Conservation (phyloP, 2,329 filamentous ascomycete species). For the Pestalotiopsis fici region DNA sequence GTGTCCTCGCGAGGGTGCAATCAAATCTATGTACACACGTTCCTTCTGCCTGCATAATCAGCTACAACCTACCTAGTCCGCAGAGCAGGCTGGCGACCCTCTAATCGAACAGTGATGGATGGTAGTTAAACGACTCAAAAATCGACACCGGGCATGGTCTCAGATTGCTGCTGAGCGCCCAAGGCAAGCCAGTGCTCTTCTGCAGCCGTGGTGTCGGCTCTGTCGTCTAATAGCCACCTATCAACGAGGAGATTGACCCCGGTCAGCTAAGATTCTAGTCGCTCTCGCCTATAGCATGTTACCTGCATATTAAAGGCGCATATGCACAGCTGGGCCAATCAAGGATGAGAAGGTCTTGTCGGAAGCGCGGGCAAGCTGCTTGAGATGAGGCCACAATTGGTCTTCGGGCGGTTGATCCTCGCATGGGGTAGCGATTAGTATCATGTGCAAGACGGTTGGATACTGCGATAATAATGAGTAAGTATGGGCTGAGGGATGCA, state of each 20-base stretch:
- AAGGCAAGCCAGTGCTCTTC: neutral
- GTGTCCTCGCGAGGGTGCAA: neutral
- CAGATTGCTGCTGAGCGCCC: neutral
- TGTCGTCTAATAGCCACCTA: neutral
- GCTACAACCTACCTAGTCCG: neutral
- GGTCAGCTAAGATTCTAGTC: neutral
- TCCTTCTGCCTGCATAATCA: neutral
- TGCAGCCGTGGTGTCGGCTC: neutral
- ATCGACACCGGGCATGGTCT: neutral
- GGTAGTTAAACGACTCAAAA: neutral
- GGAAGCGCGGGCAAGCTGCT: neutral
- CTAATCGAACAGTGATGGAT: neutral
- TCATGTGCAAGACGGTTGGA: neutral
- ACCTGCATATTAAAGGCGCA: neutral
- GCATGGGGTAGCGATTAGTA: neutral
- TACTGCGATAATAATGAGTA: neutral
- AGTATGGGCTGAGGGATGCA: neutral
- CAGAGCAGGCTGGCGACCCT: neutral
- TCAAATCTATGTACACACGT: neutral
- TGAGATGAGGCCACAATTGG: neutral
- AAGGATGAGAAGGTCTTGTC: neutral
- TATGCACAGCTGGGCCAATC: neutral
- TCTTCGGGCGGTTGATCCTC: neutral
- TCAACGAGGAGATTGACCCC: neutral
- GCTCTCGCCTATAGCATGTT: neutral